Conservation (phyloP, 768 basidiomycete species). For the Phallus indusiatus region DNA sequence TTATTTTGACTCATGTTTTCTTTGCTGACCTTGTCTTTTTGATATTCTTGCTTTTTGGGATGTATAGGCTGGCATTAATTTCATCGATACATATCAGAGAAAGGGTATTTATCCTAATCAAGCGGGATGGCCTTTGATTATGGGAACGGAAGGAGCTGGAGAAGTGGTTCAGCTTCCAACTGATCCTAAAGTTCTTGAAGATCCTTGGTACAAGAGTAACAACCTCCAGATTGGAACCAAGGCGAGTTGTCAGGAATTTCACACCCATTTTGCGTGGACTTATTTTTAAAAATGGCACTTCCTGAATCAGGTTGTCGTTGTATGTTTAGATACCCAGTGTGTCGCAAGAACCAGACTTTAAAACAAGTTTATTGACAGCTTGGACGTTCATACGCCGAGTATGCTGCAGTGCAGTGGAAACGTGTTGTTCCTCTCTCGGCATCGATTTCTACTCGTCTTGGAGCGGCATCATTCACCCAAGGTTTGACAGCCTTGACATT, state of each 20-base stretch:
- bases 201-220: slow-evolving; percentile 54
- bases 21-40: neutral
- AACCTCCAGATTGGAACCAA: slow-evolving; percentile 59
- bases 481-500: slow-evolving; percentile 72
- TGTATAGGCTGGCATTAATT: slow-evolving; percentile 74
- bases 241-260: slow-evolving; percentile 45
- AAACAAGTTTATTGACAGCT: slow-evolving; percentile 14
- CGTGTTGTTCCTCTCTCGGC: slow-evolving; percentile 57
- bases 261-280: neutral
- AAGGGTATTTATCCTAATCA: slow-evolving; percentile 54
- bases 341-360: neutral
- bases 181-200: slow-evolving; percentile 46
- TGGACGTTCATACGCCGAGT: slow-evolving; percentile 51
- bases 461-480: slow-evolving; percentile 62
- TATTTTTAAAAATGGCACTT: neutral
- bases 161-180: slow-evolving; percentile 66
- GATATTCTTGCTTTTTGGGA: slow-evolving; percentile 30
- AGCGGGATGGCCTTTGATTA: slow-evolving; percentile 44
- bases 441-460: slow-evolving; percentile 45
- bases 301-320: neutral
- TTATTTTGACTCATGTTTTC: neutral
- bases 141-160: slow-evolving; percentile 78
- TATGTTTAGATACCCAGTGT: neutral
- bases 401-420: slow-evolving; percentile 57
- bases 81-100: slow-evolving; percentile 69